phyloP scores from a whole-genome alignment of 805 yeast species.

The Myxozyma monticola region DNA sequence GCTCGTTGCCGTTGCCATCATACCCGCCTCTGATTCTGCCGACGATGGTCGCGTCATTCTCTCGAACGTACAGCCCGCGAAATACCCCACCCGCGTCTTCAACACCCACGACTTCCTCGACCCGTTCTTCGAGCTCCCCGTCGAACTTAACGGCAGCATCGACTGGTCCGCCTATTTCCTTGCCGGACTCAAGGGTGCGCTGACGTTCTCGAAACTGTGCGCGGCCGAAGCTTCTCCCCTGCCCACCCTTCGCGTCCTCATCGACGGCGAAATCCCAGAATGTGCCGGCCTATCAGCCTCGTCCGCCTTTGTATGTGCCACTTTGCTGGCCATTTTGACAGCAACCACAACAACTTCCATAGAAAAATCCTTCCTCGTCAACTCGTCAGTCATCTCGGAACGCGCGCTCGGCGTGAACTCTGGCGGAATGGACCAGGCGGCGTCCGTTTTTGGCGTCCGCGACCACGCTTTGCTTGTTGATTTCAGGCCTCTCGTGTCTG shows the following conservation, averaged over 20 bases:
- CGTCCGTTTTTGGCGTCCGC: constrained; percentile 62
- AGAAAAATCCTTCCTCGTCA: constrained; percentile 43
- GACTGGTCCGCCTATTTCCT: constrained; percentile 71
- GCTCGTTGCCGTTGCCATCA: constrained; percentile 50
- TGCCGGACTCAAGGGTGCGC: constrained; percentile 65
- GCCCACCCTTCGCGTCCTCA: constrained; percentile 47
- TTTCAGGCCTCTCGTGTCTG: constrained; percentile 60
- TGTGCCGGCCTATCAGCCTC: constrained; percentile 72
- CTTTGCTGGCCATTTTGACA: constrained; percentile 57
- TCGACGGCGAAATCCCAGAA: constrained; percentile 67
- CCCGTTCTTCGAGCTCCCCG: constrained; percentile 21
- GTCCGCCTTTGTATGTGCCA: constrained; percentile 69
- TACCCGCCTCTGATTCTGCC: constrained; percentile 29
- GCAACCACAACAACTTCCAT: constrained; percentile 37
- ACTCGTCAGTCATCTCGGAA: constrained; percentile 64
- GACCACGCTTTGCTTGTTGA: constrained; percentile 60
- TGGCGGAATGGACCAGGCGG: constrained; percentile 82
- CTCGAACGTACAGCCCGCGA: constrained; percentile 39
- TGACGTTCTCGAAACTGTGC: constrained; percentile 45
- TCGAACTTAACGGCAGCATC: constrained; percentile 34
- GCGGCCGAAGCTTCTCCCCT: constrained; percentile 28
- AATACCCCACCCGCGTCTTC: constrained; percentile 19
- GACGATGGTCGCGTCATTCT: constrained; percentile 38
- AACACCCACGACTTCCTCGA: constrained; percentile 32
- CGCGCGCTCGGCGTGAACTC: constrained; percentile 73